Evolutionary conservation across 495 filamentous ascomycete genomes (phyloP).

Genomic region (Neurospora cerealis): DNA sequence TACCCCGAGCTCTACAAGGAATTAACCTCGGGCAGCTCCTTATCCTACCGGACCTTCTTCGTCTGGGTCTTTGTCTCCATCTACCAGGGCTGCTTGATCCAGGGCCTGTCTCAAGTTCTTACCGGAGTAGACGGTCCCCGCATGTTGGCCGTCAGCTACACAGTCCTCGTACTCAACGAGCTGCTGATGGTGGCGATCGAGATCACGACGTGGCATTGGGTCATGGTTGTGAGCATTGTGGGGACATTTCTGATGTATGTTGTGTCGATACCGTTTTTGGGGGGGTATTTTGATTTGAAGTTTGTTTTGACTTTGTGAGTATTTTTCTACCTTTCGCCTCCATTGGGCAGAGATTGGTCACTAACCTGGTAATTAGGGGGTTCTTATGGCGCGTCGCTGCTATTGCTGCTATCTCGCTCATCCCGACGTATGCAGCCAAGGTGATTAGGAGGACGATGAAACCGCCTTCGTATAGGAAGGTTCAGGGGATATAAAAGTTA

Average conservation of each 20-base stretch:
- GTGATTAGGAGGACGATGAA: slow-evolving; percentile 71
- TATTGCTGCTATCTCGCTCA: slow-evolving; percentile 64
- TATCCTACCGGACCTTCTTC: slow-evolving; percentile 92
- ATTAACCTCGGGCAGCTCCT: slow-evolving; percentile 68
- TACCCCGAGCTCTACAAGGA: slow-evolving; percentile 99
- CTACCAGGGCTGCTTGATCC: slow-evolving; percentile 91
- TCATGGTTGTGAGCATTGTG: slow-evolving; percentile 78
- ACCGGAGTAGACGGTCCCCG: slow-evolving; percentile 57
- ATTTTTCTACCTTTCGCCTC: neutral
- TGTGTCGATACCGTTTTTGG: slow-evolving; percentile 76
- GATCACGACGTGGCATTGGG: slow-evolving; percentile 92
- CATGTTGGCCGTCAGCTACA: slow-evolving; percentile 89
- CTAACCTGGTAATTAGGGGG: slow-evolving; percentile 38
- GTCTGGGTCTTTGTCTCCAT: slow-evolving; percentile 92
- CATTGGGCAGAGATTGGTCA: neutral
- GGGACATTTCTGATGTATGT: slow-evolving; percentile 75
- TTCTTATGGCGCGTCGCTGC: slow-evolving; percentile 85
- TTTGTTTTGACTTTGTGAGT: slow-evolving; percentile 62
- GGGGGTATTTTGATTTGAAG: slow-evolving; percentile 77
- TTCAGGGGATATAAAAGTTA: slow-evolving; percentile 48
- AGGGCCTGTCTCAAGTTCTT: slow-evolving; percentile 82
- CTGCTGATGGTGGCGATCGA: slow-evolving; percentile 93
- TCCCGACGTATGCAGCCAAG: slow-evolving; percentile 84
- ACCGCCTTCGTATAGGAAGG: slow-evolving; percentile 93
- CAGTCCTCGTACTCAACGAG: slow-evolving; percentile 87